Conservation (phyloP, 2,329 filamentous ascomycete species). For the Dichotomopilus funicola region DNA sequence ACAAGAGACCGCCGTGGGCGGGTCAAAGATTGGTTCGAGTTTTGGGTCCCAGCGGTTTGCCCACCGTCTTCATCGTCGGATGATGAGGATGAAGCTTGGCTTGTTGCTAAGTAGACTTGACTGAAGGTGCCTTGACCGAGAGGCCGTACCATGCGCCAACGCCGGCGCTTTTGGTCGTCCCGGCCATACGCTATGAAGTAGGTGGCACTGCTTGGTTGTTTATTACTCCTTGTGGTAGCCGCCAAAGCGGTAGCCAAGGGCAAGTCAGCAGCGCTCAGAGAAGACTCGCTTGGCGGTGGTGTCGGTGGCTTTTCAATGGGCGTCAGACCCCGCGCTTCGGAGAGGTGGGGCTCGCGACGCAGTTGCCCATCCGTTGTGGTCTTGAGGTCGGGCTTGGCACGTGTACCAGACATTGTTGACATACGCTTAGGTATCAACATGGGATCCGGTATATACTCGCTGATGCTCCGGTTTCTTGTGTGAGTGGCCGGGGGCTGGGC, state of each 20-base stretch:
- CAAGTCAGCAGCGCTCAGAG: slow-evolving; percentile 41
- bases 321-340: slow-evolving; percentile 68
- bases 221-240: slow-evolving; percentile 37
- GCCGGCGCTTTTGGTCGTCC: slow-evolving; percentile 60
- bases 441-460: slow-evolving; percentile 76
- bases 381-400: slow-evolving; percentile 37
- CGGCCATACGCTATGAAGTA: slow-evolving; percentile 65
- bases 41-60: slow-evolving; percentile 25
- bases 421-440: slow-evolving; percentile 64
- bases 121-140: slow-evolving; percentile 95
- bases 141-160: slow-evolving; percentile 72
- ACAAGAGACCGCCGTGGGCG: slow-evolving; percentile 74
- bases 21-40: slow-evolving; percentile 28
- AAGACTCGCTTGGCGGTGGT: slow-evolving; percentile 73
- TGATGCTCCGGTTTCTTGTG: slow-evolving; percentile 72
- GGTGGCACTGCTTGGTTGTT: slow-evolving; percentile 38
- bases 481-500: slow-evolving; percentile 47
- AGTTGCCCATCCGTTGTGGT: slow-evolving; percentile 40
- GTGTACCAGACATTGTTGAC: slow-evolving; percentile 63
- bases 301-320: slow-evolving; percentile 62
- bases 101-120: slow-evolving; percentile 84
- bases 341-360: slow-evolving; percentile 74
- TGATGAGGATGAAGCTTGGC: slow-evolving; percentile 49
- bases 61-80: slow-evolving; percentile 36
- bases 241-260: slow-evolving; percentile 31